These are phyloP conservation scores for Neltuma alba DNA, from an alignment of 306 rosid genomes.

Conservation along the genomic window DNA sequence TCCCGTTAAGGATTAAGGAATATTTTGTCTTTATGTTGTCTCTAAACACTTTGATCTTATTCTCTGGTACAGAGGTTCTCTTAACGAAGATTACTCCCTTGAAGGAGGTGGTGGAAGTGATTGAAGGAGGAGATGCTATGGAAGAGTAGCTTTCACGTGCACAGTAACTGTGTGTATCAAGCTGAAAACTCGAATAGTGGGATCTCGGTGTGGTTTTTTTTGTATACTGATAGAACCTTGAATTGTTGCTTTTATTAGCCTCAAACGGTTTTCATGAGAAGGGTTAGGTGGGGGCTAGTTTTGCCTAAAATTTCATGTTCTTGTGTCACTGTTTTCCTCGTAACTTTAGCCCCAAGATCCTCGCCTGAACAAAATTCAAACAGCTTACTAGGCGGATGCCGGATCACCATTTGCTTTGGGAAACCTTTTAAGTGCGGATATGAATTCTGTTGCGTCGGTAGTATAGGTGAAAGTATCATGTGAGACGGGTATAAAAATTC, in stretches of 20 bases:
- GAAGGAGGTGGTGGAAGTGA: constrained; percentile 64
- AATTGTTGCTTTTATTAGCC: constrained; percentile 9
- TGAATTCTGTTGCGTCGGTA: too few relatives aligned
- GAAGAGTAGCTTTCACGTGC: constrained; percentile 59
- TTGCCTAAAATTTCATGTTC: constrained; percentile 7
- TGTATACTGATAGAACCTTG: constrained; percentile 21
- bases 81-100: constrained; percentile 78
- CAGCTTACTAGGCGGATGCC: too few relatives aligned
- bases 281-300: constrained; percentile 3
- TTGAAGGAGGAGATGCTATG: constrained; percentile 85
- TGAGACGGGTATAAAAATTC: too few relatives aligned
- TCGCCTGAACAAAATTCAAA: neutral
- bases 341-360: neutral
- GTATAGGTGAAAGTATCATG: too few relatives aligned
- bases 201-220: constrained; percentile 20
- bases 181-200: constrained; percentile 26
- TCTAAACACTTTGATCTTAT: constrained; percentile 19
- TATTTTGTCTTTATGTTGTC: constrained; percentile 15
- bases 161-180: neutral
- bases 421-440: too few relatives aligned
- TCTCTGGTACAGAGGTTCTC: constrained; percentile 74
- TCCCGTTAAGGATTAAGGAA: neutral
- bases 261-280: constrained; percentile 5
- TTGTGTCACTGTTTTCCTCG: neutral
- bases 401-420: too few relatives aligned